Percentiles rank a stretch among this genome's conserved stretches.
phyloP scores from a whole-genome alignment of 768 basidiomycete genomes.

The Podaxis mareebaensis region DNA sequence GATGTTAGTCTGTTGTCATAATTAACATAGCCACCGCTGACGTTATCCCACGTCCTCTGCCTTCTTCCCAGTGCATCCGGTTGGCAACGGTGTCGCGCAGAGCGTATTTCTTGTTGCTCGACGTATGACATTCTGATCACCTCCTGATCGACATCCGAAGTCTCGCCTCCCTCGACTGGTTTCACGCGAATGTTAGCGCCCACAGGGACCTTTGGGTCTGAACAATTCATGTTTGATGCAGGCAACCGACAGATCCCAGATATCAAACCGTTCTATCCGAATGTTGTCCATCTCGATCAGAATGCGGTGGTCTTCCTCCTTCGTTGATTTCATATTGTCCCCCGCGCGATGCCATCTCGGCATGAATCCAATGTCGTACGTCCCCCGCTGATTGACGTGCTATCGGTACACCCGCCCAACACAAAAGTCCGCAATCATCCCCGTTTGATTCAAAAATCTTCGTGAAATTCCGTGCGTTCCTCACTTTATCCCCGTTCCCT shows the following conservation, averaged over 20 bases:
- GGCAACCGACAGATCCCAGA: conserved; percentile 1
- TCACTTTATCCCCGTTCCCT: not conserved
- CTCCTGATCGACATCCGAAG: not conserved
- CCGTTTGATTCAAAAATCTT: not conserved
- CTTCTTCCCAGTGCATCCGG: not conserved
- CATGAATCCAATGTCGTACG: not conserved
- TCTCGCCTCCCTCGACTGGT: not conserved
- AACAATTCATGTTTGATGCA: not conserved
- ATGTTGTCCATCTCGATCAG: conserved; percentile 8
- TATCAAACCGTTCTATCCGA: not conserved
- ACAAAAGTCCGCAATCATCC: not conserved
- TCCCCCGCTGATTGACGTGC: conserved; percentile 2
- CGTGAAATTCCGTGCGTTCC: conserved; percentile 1
- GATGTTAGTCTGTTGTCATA: not conserved
- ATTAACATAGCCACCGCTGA: conserved; percentile 4
- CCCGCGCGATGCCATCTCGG: conserved; percentile 2
- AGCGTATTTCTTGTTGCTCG: not conserved
- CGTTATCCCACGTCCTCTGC: conserved; percentile 1
- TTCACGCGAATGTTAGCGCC: not conserved
- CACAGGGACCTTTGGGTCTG: not conserved
- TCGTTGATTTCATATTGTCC: not conserved
- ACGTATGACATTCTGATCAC: not conserved
- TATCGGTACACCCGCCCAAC: not conserved
- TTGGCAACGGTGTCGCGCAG: not conserved
- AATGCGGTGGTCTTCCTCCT: not conserved